phyloP scores from a whole-genome alignment of 2,329 filamentous ascomycete genomes.

The Sordariomycetes sp. region DNA sequence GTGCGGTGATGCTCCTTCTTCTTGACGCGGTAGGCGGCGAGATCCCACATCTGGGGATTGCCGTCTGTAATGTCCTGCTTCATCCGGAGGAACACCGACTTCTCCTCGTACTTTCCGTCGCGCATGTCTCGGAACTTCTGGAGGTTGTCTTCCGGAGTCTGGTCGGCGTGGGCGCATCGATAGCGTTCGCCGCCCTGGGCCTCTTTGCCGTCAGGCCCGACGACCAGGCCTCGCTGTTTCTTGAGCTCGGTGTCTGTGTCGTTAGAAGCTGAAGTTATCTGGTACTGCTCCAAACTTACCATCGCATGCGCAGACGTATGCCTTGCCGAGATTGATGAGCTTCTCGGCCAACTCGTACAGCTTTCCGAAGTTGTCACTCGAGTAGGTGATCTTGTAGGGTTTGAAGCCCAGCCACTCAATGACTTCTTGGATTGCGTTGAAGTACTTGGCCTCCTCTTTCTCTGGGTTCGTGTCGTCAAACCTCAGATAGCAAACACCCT shows the following conservation, averaged over 20 bases:
- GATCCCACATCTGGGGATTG: conserved; percentile 95
- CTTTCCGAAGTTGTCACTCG: conserved; percentile 76
- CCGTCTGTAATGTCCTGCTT: conserved; percentile 77
- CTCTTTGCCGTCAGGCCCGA: no score
- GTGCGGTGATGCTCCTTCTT: conserved; percentile 68
- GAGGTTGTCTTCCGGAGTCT: conserved; percentile 67
- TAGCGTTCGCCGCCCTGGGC: conserved; percentile 57
- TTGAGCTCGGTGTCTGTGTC: conserved; percentile 65
- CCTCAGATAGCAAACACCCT: conserved; percentile 43
- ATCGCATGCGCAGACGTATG: conserved; percentile 79
- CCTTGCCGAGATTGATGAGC: conserved; percentile 57
- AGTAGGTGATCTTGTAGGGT: conserved; percentile 58
- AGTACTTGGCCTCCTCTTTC: conserved; percentile 85
- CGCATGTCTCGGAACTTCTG: conserved; percentile 82
- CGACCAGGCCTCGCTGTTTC: conserved; percentile 74
- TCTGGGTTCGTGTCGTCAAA: conserved; percentile 97
- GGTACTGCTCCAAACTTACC: conserved; percentile 39
- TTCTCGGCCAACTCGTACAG: conserved; percentile 81
- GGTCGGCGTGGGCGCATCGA: conserved; percentile 71
- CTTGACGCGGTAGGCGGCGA: conserved; percentile 81
- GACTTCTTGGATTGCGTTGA: conserved; percentile 78
- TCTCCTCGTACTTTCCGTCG: conserved; percentile 81
- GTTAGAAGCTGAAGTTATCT: not conserved
- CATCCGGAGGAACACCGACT: conserved; percentile 82
- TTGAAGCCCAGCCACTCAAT: conserved; percentile 66